These are phyloP conservation scores for Puccinia horiana DNA, from an alignment of 1,284 basidiomycete species.

Conservation along the genomic window DNA sequence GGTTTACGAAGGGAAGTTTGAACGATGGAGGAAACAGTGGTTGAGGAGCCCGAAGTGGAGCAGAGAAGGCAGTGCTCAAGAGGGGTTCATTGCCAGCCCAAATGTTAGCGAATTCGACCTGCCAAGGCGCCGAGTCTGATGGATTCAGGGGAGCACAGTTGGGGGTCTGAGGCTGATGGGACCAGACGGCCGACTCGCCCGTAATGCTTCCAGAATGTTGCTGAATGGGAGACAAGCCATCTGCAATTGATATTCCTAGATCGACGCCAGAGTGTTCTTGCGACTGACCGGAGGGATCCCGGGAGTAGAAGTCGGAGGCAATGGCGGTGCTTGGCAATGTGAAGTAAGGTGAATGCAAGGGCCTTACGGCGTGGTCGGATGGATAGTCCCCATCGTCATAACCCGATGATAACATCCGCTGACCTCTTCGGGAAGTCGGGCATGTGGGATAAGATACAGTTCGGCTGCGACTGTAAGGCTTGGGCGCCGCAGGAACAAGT, in stretches of 20 bases:
- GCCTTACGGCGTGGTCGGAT: not conserved
- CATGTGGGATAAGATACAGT: constrained; percentile 12
- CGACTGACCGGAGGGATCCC: not conserved
- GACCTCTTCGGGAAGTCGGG: not conserved
- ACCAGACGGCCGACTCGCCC: not conserved
- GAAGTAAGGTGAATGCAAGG: not conserved
- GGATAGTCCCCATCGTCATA: not conserved
- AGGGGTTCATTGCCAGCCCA: not conserved
- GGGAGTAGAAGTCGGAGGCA: constrained; percentile 2
- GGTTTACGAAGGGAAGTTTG: not conserved
- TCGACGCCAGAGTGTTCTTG: not conserved
- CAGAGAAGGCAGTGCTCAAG: not conserved
- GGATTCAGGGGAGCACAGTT: not conserved
- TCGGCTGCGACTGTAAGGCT: not conserved
- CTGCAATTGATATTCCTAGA: not conserved
- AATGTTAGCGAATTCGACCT: constrained; percentile 5
- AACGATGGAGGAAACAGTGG: not conserved
- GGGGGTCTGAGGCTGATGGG: not conserved
- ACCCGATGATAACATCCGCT: not conserved
- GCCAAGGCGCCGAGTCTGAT: not conserved
- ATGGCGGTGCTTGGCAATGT: not conserved
- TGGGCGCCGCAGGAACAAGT: constrained; percentile 5
- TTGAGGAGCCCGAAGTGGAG: not conserved
- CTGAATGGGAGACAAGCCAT: not conserved
- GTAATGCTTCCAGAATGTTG: not conserved